phyloP scores from a whole-genome alignment of 2,329 filamentous ascomycete species.

The Fusarium newnesense region DNA sequence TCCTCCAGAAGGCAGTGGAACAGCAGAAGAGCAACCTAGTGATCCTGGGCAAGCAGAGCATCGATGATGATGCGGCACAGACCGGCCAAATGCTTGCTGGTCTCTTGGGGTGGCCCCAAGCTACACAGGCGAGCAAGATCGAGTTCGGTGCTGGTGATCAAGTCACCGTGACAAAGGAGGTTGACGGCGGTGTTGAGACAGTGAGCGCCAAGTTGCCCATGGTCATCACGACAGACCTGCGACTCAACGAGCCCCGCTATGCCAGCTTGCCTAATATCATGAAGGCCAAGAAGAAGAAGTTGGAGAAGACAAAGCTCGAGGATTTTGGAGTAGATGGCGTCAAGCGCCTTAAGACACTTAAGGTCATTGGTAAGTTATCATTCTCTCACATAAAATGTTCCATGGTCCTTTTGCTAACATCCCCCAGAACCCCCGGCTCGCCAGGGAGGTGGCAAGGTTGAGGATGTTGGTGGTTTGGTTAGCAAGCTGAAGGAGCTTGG shows the following conservation, averaged over 20 bases:
- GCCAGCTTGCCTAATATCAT: slow-evolving; percentile 98
- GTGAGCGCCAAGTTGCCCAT: slow-evolving; percentile 86
- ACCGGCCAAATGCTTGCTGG: slow-evolving; percentile 98
- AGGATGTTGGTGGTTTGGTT: slow-evolving; percentile 95
- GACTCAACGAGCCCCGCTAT: slow-evolving; percentile 94
- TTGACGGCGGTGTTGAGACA: slow-evolving; percentile 95
- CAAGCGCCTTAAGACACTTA: slow-evolving; percentile 85
- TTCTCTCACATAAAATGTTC: neutral
- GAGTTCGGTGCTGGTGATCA: slow-evolving; percentile 76
- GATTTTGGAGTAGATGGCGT: slow-evolving; percentile 83
- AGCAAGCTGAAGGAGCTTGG: slow-evolving; percentile 95
- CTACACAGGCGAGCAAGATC: slow-evolving; percentile 90
- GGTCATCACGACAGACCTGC: slow-evolving; percentile 93
- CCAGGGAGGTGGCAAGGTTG: slow-evolving; percentile 95
- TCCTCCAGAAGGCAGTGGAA: slow-evolving; percentile 82
- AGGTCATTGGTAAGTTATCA: slow-evolving; percentile 77
- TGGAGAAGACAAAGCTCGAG: slow-evolving; percentile 88
- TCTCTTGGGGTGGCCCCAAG: slow-evolving; percentile 90
- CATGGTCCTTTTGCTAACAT: slow-evolving; percentile 10
- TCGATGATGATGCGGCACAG: slow-evolving; percentile 95
- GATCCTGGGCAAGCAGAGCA: slow-evolving; percentile 96
- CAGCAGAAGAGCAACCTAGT: slow-evolving; percentile 91
- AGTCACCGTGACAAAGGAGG: slow-evolving; percentile 86
- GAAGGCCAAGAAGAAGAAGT: slow-evolving; percentile 99
- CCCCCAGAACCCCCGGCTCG: slow-evolving; percentile 81